Evolutionary conservation across 345 rosid genomes (phyloP).

Genomic region (Eucalyptus microcorys): DNA sequence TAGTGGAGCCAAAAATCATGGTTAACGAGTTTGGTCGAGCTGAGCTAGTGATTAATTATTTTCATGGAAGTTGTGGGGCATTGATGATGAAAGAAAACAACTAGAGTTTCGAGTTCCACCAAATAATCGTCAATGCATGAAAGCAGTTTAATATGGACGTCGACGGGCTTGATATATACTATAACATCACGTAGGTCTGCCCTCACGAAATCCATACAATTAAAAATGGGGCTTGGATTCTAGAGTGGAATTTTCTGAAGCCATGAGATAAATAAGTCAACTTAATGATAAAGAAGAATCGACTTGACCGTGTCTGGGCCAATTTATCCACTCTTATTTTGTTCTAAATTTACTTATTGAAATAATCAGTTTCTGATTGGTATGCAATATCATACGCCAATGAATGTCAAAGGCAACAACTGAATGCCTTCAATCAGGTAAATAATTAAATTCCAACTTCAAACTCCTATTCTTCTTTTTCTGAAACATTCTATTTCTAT

Average conservation of each 20-base stretch:
- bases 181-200: not conserved
- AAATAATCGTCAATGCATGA: not conserved
- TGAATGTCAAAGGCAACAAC: not conserved
- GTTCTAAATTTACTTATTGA: not conserved
- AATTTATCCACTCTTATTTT: not conserved
- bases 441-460: not conserved
- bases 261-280: not conserved
- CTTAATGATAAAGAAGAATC: not conserved
- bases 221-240: not conserved
- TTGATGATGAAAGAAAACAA: not conserved
- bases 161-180: not conserved
- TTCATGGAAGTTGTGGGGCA: not conserved
- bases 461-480: not conserved
- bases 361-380: not conserved
- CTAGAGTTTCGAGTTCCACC: not conserved
- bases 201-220: not conserved
- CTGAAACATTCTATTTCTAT: not conserved
- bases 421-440: not conserved
- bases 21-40: not conserved
- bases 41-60: not conserved
- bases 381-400: not conserved
- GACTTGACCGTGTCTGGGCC: not conserved
- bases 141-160: not conserved
- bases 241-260: not conserved
- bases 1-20: not conserved